Base-by-base conservation (phyloP, 208 protist genomes). In the Wallacemonas sp. region DNA sequence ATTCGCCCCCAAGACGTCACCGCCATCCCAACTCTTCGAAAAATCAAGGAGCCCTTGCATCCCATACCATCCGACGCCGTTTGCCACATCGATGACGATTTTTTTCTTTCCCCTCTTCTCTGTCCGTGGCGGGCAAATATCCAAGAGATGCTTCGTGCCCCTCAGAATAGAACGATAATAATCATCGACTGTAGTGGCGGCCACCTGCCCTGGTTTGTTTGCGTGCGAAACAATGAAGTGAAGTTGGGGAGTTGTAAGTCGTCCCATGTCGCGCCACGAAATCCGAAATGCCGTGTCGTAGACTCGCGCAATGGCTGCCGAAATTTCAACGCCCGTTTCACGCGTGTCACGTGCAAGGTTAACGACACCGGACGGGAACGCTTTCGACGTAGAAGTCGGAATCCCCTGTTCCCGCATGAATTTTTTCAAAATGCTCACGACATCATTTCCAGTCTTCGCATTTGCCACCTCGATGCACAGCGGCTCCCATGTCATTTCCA, bases 11-110 rank as follows among this genome's bases (percentile, higher is more conserved):
- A 92, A 62, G 10, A 69, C 29, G 29, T 58, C 68, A 24, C 50
- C 50, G 1, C 22, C 57, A 1, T 64, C 32, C 15, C 24, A 24
- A 4, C 32, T 57, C n/a, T 78, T 61, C n/a, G 81, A 72, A 38
- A 76, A 62, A 4, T 70, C 27, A 12, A 89, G 24, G 22, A 94
- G 59, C 26, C 68, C 54, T n/a, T 73, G 54, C 53, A 92, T 34
- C 2, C 50, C 76, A 17, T 79, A 13, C 45, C 79, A 73, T 15
- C 94, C 94, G 12, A 98, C 87, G 13, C 96, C 94, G 63, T 98
- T 98, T 8, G 93, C 74, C 2, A 79, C 71, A 57, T 98, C 94
- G 1, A 98, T 68, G 15, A 96, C 76, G 10, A 98, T 34, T 44
- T 52, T 38, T 34, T 37, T 57, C 24, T 57, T 57, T 12, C 6